Evolutionary conservation across 345 rosid genomes (phyloP).

Genomic region (Lumnitzera littorea): DNA sequence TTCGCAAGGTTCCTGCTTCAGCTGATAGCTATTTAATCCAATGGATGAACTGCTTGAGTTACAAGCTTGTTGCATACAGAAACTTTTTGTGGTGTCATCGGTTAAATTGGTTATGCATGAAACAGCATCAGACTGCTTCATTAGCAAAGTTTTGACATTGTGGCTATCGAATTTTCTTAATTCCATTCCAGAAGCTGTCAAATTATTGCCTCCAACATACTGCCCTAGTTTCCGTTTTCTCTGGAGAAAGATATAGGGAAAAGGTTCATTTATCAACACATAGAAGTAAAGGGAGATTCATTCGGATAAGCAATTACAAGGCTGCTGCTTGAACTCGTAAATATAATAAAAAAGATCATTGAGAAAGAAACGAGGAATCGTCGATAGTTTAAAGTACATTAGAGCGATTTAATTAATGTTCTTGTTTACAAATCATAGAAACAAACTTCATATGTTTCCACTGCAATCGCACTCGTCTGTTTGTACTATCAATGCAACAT

Average conservation of each 20-base stretch:
- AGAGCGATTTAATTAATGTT: no score
- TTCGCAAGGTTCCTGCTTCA: conserved; percentile 1
- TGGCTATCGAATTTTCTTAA: conserved; percentile 11
- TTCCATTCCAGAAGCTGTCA: conserved; percentile 10
- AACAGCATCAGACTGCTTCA: not conserved
- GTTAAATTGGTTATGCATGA: conserved; percentile 6
- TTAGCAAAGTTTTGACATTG: conserved; percentile 12
- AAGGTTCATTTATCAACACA: not conserved
- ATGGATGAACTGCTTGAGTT: not conserved
- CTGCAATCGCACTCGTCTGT: no score
- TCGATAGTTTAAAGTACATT: no score
- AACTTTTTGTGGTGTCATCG: not conserved
- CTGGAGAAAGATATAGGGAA: conserved; percentile 18
- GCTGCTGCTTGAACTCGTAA: not conserved
- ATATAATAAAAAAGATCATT: not conserved
- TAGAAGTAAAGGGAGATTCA: not conserved
- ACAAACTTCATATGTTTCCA: not conserved
- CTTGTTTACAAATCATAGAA: not conserved
- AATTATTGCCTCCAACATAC: conserved; percentile 4
- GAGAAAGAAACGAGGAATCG: not conserved
- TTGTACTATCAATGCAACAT: no score
- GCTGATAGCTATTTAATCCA: not conserved
- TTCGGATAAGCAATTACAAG: not conserved
- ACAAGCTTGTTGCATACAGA: conserved; percentile 2
- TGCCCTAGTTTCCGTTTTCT: conserved; percentile 28